Conservation (phyloP, 1,139 yeast genomes). For the Candida sanyaensis region DNA sequence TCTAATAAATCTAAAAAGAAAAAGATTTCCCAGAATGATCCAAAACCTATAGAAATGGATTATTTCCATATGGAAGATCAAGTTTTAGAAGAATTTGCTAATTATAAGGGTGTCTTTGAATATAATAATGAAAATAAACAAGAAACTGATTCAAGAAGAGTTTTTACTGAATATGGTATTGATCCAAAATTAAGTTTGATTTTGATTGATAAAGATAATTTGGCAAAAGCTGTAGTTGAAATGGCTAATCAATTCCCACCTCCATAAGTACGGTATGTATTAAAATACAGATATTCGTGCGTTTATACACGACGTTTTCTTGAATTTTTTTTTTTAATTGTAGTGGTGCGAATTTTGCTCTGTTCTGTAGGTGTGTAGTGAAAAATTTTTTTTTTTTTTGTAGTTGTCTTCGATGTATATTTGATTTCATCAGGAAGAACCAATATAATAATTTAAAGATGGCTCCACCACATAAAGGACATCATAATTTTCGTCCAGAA, state of each 20-base stretch:
- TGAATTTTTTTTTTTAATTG: too few species aligned
- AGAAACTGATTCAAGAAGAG: slow-evolving; percentile 77
- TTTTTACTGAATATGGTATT: slow-evolving; percentile 75
- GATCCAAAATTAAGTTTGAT: slow-evolving; percentile 77
- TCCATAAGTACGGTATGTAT: slow-evolving; percentile 6
- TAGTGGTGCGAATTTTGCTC: not conserved
- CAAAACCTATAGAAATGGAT: slow-evolving; percentile 45
- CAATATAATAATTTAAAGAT: slow-evolving; percentile 23
- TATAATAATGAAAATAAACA: slow-evolving; percentile 46
- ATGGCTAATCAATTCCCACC: slow-evolving; percentile 62
- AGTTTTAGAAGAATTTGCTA: slow-evolving; percentile 65
- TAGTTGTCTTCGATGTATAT: too few species aligned
- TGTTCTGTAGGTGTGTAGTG: not conserved
- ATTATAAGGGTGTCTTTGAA: slow-evolving; percentile 52
- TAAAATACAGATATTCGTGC: not conserved
- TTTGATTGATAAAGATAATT: slow-evolving; percentile 56
- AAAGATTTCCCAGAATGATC: slow-evolving; percentile 24
- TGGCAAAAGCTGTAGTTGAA: slow-evolving; percentile 60
- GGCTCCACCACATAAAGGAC: slow-evolving; percentile 61
- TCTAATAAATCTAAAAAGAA: slow-evolving; percentile 38
- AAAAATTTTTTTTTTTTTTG: not conserved
- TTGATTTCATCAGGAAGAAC: too few species aligned
- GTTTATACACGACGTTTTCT: slow-evolving; percentile 9
- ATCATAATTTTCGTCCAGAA: slow-evolving; percentile 74
- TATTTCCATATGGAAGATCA: slow-evolving; percentile 91